Conservation (phyloP, 129 eudicot species). For the Lactuca saligna region DNA sequence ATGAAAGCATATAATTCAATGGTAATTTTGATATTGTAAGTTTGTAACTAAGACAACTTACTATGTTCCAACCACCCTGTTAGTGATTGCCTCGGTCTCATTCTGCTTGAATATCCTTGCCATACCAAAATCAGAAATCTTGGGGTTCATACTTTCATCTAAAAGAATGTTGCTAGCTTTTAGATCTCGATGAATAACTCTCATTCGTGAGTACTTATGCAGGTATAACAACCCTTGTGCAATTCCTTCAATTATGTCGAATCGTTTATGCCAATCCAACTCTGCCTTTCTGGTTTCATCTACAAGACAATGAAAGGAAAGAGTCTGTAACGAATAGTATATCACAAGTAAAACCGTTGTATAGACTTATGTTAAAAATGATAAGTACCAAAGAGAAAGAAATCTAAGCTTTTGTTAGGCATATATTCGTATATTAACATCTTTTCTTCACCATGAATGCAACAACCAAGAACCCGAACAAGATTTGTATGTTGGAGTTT, state of each 20-base stretch:
- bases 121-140: constrained; percentile 47
- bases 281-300: constrained; percentile 13
- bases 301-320: background rate
- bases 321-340: background rate
- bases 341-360: background rate
- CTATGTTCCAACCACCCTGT: constrained; percentile 36
- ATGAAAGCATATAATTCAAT: background rate
- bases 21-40: background rate
- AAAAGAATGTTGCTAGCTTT: constrained; percentile 46
- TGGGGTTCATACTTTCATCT: constrained; percentile 38
- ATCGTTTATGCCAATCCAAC: constrained; percentile 40
- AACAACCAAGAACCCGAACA: constrained; percentile 39
- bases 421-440: constrained; percentile 30
- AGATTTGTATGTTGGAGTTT: constrained; percentile 43
- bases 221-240: constrained; percentile 47
- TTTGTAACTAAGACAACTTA: background rate
- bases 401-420: constrained; percentile 37
- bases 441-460: constrained; percentile 35
- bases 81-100: constrained; percentile 41
- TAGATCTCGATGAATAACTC: constrained; percentile 26
- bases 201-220: constrained; percentile 45
- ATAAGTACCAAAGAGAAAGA: constrained; percentile 24
- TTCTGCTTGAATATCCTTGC: constrained; percentile 40
- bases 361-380: background rate
- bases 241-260: constrained; percentile 37